Evolutionary conservation across 352 stramenopile genomes (phyloP), one percentile per base, ranked within the genome.

Genomic region (Thraustochytrium striatum): DNA sequence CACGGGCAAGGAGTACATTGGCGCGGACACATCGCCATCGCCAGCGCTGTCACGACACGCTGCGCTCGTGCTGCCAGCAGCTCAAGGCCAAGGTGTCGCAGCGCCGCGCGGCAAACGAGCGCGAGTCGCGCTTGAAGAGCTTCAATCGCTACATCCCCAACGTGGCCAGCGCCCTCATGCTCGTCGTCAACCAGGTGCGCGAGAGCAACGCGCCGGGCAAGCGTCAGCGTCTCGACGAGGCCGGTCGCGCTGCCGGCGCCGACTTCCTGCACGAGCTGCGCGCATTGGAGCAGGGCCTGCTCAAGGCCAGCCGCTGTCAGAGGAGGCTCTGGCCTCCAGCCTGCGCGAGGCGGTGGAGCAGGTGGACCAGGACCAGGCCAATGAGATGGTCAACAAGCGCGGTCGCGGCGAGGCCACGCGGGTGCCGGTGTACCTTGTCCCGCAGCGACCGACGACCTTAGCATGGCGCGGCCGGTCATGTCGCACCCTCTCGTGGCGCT

Each of bases 1-100:
- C 28, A 95, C 90, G 1, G 89, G 88, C 21, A 96, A 96, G 81
- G 91, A 96, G 59, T 95, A 93, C 75, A 94, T 96, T 79, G 90
- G 89, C 58, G 89, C 93, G 78, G 89, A 95, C 70, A 92, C 44
- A 89, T 84, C 19, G 89, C 90, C 81, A 94, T 95, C 80, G 85
- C 89, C 65, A 73, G 84, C 21, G 88, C 85, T 21, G 89, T 96
- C 19, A 91, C 75, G 69, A 85, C 25, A 88, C 88, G 5, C 62
- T 95, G 38, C 88, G 92, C 69, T 82, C 73, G 21, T 95, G 91
- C 72, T 91, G 87, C 69, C 55, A 80, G 61, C 85, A 88, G 75
- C 70, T 88, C n/a, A 82, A 78, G 30, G 62, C 47, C 50, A 83
- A 83, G 79, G 35, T 83, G 32, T n/a, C 32, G 21, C n/a, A 25